Conservation (phyloP, 164 flowering plant species). For the Kalanchoe fedtschenkoi region DNA sequence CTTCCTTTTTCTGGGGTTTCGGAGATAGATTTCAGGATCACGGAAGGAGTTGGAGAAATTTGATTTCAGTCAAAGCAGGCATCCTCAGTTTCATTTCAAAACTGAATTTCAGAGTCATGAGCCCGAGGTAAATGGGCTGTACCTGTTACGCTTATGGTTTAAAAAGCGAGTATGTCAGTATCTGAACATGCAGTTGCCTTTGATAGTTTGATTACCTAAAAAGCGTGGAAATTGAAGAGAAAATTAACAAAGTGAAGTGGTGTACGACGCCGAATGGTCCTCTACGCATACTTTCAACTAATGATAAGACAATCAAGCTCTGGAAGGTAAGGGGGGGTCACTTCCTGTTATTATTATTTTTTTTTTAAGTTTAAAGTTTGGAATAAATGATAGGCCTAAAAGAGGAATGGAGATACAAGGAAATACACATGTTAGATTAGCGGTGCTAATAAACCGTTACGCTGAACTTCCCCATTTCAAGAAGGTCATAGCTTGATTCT, state of each 20-base stretch:
- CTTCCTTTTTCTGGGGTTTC: constrained; percentile 11
- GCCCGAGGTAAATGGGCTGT: constrained; percentile 55
- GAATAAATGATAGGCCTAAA: not conserved
- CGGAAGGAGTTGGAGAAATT: constrained; percentile 41
- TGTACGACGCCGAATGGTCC: constrained; percentile 43
- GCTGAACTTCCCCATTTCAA: not conserved
- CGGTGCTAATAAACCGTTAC: not conserved
- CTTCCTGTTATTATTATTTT: not conserved
- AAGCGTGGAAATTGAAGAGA: constrained; percentile 81
- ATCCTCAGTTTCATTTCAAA: constrained; percentile 49
- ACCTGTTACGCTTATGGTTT: not conserved
- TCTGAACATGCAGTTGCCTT: constrained; percentile 9
- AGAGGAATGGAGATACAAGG: not conserved
- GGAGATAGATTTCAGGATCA: constrained; percentile 16
- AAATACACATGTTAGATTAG: not conserved
- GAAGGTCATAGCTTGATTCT: not conserved
- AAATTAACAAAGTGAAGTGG: constrained; percentile 65
- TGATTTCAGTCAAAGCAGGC: constrained; percentile 23
- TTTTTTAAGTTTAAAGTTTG: not conserved
- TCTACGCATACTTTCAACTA: constrained; percentile 48
- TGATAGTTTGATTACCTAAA: constrained; percentile 68
- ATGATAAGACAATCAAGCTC: constrained; percentile 68
- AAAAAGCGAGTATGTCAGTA: not conserved
- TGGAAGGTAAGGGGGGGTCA: constrained; percentile 49
- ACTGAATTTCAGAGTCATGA: constrained; percentile 82